These are phyloP conservation scores for Candida tallmaniae DNA, from an alignment of 805 yeast genomes.

Conservation along the genomic window DNA sequence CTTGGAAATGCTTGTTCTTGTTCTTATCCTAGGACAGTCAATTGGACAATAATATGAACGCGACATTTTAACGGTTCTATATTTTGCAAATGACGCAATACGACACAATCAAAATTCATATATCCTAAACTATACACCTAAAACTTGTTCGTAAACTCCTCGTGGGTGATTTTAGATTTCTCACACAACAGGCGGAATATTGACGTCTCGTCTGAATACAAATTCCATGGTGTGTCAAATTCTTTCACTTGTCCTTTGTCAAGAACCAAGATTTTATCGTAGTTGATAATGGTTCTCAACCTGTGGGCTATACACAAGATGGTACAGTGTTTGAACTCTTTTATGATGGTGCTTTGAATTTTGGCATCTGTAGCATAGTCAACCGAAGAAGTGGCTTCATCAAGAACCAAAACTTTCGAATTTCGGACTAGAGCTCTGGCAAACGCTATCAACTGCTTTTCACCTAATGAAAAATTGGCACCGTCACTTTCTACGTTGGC, in stretches of 20 bases:
- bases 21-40: too few relatives aligned
- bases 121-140: background rate
- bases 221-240: conserved; percentile 66
- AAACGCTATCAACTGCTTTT: conserved; percentile 71
- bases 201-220: conserved; percentile 45
- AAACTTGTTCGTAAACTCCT: conserved; percentile 35
- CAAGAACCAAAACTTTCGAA: conserved; percentile 71
- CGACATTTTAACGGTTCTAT: too few relatives aligned
- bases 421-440: conserved; percentile 79
- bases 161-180: conserved; percentile 37
- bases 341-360: conserved; percentile 65
- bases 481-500: conserved; percentile 62
- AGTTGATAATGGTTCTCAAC: conserved; percentile 64
- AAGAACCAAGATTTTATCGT: conserved; percentile 74
- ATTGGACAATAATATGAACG: too few relatives aligned
- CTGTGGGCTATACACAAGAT: conserved; percentile 87
- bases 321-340: conserved; percentile 66
- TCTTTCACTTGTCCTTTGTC: conserved; percentile 77
- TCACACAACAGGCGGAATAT: conserved; percentile 70
- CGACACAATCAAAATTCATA: too few relatives aligned
- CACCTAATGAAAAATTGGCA: conserved; percentile 67
- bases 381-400: conserved; percentile 78
- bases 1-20: too few relatives aligned
- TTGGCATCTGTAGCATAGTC: conserved; percentile 83
- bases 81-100: too few relatives aligned